Percentiles rank a stretch among this genome's conserved stretches.
These are phyloP conservation scores for Apiospora sp. DNA, from an alignment of 2,329 filamentous ascomycete genomes.

Conservation along the genomic window DNA sequence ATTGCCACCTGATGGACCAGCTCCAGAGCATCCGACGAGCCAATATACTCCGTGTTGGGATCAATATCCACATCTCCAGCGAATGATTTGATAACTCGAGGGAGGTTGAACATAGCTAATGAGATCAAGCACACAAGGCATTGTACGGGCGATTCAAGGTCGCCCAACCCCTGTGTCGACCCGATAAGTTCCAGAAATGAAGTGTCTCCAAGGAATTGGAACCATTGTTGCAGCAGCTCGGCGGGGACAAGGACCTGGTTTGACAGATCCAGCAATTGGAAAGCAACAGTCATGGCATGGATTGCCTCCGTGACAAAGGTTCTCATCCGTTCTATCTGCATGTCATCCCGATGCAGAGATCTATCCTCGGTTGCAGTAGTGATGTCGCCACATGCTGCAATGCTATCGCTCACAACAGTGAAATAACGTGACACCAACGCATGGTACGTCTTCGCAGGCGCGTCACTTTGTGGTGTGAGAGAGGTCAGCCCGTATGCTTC, in stretches of 20 bases:
- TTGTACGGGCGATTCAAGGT: slow-evolving; percentile 70
- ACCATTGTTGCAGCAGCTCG: slow-evolving; percentile 73
- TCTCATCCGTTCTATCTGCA: slow-evolving; percentile 39
- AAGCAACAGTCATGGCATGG: slow-evolving; percentile 77
- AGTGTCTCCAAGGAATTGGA: slow-evolving; percentile 72
- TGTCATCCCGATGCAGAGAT: slow-evolving; percentile 35
- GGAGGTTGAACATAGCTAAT: slow-evolving; percentile 74
- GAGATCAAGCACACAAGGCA: slow-evolving; percentile 75
- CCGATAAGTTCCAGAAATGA: slow-evolving; percentile 73
- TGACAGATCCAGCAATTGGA: slow-evolving; percentile 71
- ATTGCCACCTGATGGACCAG: slow-evolving; percentile 77
- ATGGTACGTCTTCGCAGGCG: slow-evolving; percentile 49
- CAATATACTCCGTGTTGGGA: slow-evolving; percentile 64
- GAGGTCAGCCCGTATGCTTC: slow-evolving; percentile 43
- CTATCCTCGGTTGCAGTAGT: slow-evolving; percentile 60
- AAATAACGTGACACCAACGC: slow-evolving; percentile 58
- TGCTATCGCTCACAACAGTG: slow-evolving; percentile 54
- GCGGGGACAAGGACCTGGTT: slow-evolving; percentile 63
- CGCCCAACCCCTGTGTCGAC: slow-evolving; percentile 38
- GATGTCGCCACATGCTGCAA: slow-evolving; percentile 59
- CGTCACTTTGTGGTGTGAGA: slow-evolving; percentile 41
- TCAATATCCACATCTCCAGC: slow-evolving; percentile 57
- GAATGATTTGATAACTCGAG: slow-evolving; percentile 63
- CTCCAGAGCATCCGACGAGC: slow-evolving; percentile 73
- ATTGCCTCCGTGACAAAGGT: slow-evolving; percentile 68